Conservation (phyloP, 2,329 filamentous ascomycete genomes). For the Aureobasidium sp. region DNA sequence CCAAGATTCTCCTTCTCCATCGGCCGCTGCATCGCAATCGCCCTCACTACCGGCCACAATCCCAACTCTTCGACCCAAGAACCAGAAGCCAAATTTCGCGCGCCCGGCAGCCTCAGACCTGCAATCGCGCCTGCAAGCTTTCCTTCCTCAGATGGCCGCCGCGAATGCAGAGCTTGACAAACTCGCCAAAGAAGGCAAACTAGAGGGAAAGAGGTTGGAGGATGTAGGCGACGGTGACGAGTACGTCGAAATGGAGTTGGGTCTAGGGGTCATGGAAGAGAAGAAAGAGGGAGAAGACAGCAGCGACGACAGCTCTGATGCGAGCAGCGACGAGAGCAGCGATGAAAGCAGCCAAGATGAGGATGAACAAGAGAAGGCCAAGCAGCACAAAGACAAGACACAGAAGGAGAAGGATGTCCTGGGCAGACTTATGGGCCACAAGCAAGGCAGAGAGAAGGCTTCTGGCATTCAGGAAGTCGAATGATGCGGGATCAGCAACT, state of each 20-base stretch:
- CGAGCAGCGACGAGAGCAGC: slow-evolving; percentile 18
- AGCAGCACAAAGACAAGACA: background rate
- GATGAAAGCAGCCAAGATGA: slow-evolving; percentile 12
- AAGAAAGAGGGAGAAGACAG: slow-evolving; percentile 18
- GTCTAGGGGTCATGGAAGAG: slow-evolving; percentile 31
- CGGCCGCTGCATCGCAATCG: background rate
- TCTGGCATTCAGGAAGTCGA: slow-evolving; percentile 18
- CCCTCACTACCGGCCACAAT: background rate
- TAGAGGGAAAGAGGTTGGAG: slow-evolving; percentile 26
- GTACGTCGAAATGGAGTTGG: slow-evolving; percentile 33
- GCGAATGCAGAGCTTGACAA: slow-evolving; percentile 27
- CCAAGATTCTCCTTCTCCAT: background rate
- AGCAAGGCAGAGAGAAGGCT: slow-evolving; percentile 13
- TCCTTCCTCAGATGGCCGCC: slow-evolving; percentile 28
- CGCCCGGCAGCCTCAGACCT: slow-evolving; percentile 19
- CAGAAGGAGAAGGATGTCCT: slow-evolving; percentile 21
- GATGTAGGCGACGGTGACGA: slow-evolving; percentile 27
- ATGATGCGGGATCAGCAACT: background rate
- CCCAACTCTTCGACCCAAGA: slow-evolving; percentile 7
- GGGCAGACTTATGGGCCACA: slow-evolving; percentile 23
- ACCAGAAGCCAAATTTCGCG: slow-evolving; percentile 4
- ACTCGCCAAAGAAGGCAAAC: slow-evolving; percentile 19
- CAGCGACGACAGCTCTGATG: slow-evolving; percentile 14
- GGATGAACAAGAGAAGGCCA: slow-evolving; percentile 12
- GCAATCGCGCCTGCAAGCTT: slow-evolving; percentile 24